phyloP scores from a whole-genome alignment of 306 rosid species.

The apple (Malus domestica) region ASM211411v1 NC_041796.1:29427001-29427500 shows the following conservation, averaged over 20 bases:
- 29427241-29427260: slow-evolving; percentile 1
- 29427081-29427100: not conserved
- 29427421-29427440: not conserved
- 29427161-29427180: not conserved
- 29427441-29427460: not conserved
- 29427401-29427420: not conserved
- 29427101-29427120: not conserved
- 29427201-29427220: not conserved
- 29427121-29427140: not conserved
- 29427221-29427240: not conserved
- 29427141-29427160: not conserved
- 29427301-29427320: slow-evolving; percentile 85
- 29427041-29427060: not conserved
- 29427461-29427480: slow-evolving; percentile 53
- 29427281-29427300: slow-evolving; percentile 98
- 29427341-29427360: slow-evolving; percentile 86
- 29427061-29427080: not conserved
- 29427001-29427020: not conserved
- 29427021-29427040: not conserved
- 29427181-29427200: not conserved
- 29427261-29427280: slow-evolving; percentile 77
- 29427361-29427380: not conserved
- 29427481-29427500: slow-evolving; percentile 95
- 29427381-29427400: not conserved
- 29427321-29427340: slow-evolving; percentile 79